Evolutionary conservation across 2,329 filamentous ascomycete species (phyloP), one percentile per base, ranked within the genome.

Genomic region (Coniochaeta prunicola): DNA sequence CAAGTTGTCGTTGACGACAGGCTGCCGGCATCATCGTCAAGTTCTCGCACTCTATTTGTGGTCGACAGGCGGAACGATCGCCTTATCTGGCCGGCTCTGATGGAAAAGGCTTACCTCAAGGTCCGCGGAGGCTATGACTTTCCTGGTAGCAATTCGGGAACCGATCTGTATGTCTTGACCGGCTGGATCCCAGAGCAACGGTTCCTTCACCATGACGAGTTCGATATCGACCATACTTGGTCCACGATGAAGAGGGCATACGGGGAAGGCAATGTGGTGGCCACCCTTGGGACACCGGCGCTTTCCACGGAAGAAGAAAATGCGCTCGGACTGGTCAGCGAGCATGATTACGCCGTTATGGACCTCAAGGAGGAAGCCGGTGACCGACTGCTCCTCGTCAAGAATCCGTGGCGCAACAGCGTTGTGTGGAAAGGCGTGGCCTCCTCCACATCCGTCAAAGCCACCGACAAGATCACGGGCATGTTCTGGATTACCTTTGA

Each of bases 171-270:
- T 85, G 88, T 96, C 1, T 74, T 99, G 58, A 96, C 90, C 0
- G 93, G 94, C 31, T 99, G 94, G 94, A 92, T 99, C 56, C 94
- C 94, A 0, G 92, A 99, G 73, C 94, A 99, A 71, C 77, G 97
- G 1, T 96, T 96, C 66, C 77, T 97, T 1, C 92, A 96, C 68
- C 87, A 81, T 64, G 89, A 94, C 63, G 91, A 96, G 60, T 80
- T 92, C 2, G 86, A 92, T 48, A 81, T 88, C 0, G 82, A 90
- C 56, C 79, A 85, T 57, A 81, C 94, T 0, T 99, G 94, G 94
- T 79, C 78, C 38, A 83, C 91, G 8, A 82, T 97, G 31, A 84
- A 86, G 65, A 84, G 83, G 24, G 87, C 89, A 0, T 96, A 93
- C 68, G 80, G 84, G 26, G 84, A 84, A 53, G 89, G 90, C 12